Evolutionary conservation across 345 rosid species (phyloP), one percentile per base, ranked within the genome.

Genomic region (Sisymbrium altissimum): DNA sequence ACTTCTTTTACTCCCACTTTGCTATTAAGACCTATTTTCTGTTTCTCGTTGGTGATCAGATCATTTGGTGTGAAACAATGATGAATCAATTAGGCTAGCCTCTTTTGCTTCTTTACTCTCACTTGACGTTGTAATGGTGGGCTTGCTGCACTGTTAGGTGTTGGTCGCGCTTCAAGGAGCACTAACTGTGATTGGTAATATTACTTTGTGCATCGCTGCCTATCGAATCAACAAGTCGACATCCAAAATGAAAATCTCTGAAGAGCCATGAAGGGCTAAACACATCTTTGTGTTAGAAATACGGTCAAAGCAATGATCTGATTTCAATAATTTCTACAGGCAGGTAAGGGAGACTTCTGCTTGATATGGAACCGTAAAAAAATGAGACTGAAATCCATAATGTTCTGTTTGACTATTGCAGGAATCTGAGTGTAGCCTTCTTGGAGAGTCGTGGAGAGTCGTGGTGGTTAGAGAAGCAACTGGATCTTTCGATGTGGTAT

Each of bases 101-200:
- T 48, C 60, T 66, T 38, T 25, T 23, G 38, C 5, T 21, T 21
- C 45, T 32, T 64, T 14, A 5, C 17, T 30, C 48, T 17, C 15
- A 4, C 15, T 36, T 36, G 10, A 36, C 44, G 19, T 44, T 49
- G 33, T 59, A 7, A 55, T 45, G 64, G n/a, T 71, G 43, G 10
- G 17, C 12, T n/a, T 67, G 57, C 71, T 67, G 53, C 71, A 17
- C 18, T 27, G 44, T 58, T 67, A 88, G 93, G 93, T 90, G 33
- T 67, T 88, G 82, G 93, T 93, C 43, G 97, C 89, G 68, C 83
- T 90, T 76, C 98, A 90, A 76, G 96, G 85, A 38, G 95, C 90
- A 6, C 55, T 94, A 58, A 94, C 97, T 6, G 90, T 85, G n/a
- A 65, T 89, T 11, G 97, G 99, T 50, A 91, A 91, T 64, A 82